Base-by-base conservation (phyloP, 2,329 filamentous ascomycete genomes). In the Emmonsia crescens region DNA sequence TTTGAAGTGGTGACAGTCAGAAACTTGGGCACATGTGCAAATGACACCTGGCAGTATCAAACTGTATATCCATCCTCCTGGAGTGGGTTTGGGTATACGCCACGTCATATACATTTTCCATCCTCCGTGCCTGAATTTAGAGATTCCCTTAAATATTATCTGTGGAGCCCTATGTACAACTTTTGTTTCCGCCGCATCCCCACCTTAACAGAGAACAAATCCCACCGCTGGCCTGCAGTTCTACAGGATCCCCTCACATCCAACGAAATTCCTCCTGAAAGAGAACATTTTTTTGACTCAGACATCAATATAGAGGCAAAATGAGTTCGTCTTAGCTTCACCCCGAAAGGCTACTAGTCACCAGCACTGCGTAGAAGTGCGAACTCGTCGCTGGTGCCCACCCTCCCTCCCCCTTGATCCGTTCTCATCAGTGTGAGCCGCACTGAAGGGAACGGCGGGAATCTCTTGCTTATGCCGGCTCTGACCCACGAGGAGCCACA, bases 261-360 rank as follows among this genome's bases (percentile, higher is more conserved):
- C 29, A 1, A 19, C 12, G 33, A 10, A 19, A 54, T 54, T 33
- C 27, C 19, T 54, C 51, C 24, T 9, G 27, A 33, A 31, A 31
- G 1, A 19, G 33, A 36, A 33, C 3, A 21, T 36, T 12, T 54
- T 54, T 12, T 21, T 36, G 27, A 36, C 2, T 54, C 29, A 31
- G 51, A 54, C 16, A 33, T 54, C 51, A 31, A 54, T 54, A 33
- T 54, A 31, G 5, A 54, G 49, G 12, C 16, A 36, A 33, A 38
- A 40, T 56, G 52, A 56, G 52, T 56, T 38, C 52, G 52, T 56
- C 52, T n/a, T 56, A 56, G 52, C 52, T 24, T 56, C 52, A 56
- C 52, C 31, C 29, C 52, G 19, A 38, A 56, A 16, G 29, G 52
- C 33, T 56, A 56, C 52, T 27, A 56, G 52, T 56, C 52, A 56